These are phyloP conservation scores for Pugionium cornutum DNA, from an alignment of 345 rosid species.

Conservation along the genomic window DNA sequence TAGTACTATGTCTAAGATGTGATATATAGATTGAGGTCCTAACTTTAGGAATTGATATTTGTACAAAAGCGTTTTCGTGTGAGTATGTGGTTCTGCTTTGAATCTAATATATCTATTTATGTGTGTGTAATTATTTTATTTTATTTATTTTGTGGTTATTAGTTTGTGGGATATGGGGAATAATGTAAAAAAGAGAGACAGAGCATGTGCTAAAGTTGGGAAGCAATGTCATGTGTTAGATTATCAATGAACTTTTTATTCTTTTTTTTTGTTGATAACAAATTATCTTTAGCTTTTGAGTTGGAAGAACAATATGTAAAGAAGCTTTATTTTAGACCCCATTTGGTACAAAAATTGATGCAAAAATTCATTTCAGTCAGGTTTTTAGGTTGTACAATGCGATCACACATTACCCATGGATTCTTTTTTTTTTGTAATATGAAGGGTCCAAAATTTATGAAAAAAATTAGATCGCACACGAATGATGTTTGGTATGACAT, in stretches of 20 bases:
- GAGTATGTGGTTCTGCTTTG: constrained; percentile 24
- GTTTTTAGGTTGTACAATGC: too few species aligned
- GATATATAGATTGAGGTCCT: constrained; percentile 40
- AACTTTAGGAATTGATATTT: constrained; percentile 33
- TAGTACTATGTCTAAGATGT: constrained; percentile 27
- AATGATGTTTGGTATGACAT: too few species aligned
- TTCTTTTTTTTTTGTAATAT: too few species aligned
- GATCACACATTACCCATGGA: too few species aligned
- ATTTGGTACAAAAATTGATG: constrained; percentile 21
- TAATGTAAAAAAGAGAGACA: constrained; percentile 33
- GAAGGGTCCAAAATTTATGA: too few species aligned
- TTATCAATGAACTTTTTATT: constrained; percentile 26
- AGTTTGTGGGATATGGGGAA: constrained; percentile 31
- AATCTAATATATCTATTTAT: background rate
- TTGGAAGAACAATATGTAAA: constrained; percentile 16
- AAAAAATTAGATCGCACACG: too few species aligned
- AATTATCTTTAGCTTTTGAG: constrained; percentile 22
- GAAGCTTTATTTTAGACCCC: constrained; percentile 20
- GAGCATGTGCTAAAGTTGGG: constrained; percentile 37
- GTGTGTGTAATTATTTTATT: constrained; percentile 4
- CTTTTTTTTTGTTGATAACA: constrained; percentile 12
- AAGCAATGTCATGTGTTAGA: constrained; percentile 32
- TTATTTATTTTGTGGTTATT: constrained; percentile 8
- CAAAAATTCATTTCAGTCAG: too few species aligned
- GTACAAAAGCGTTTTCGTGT: constrained; percentile 22